phyloP scores from a whole-genome alignment of 2,329 filamentous ascomycete genomes.

The Lithohypha guttulata region DNA sequence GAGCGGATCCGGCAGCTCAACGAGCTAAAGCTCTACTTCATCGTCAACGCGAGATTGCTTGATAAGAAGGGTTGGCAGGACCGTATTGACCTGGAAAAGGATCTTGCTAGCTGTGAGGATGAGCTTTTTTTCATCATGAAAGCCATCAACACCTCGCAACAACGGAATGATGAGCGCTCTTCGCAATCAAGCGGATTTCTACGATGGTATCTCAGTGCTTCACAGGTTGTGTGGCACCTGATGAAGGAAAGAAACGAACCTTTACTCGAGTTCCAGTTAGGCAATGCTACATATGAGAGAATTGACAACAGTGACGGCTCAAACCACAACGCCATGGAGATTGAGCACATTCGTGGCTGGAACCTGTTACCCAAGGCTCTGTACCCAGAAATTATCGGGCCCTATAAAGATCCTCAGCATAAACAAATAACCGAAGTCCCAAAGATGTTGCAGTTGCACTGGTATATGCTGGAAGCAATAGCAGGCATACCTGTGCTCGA shows the following conservation, averaged over 20 bases:
- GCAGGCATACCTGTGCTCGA: conserved; percentile 96
- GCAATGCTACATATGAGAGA: conserved; percentile 83
- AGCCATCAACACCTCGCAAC: conserved; percentile 90
- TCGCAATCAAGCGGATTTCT: conserved; percentile 68
- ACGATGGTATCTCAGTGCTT: conserved; percentile 86
- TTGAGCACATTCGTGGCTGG: conserved; percentile 76
- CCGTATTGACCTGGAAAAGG: conserved; percentile 74
- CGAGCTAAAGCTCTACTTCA: conserved; percentile 93
- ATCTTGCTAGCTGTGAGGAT: conserved; percentile 81
- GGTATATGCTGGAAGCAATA: conserved; percentile 97
- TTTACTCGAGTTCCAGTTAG: conserved; percentile 83
- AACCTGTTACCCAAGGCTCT: conserved; percentile 84
- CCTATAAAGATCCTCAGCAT: conserved; percentile 54
- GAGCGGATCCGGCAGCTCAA: conserved; percentile 87
- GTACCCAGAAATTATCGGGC: conserved; percentile 91
- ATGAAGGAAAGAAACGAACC: conserved; percentile 79
- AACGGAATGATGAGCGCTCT: conserved; percentile 64
- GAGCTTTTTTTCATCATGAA: conserved; percentile 99
- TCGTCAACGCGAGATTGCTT: conserved; percentile 76
- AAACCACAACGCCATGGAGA: conserved; percentile 82
- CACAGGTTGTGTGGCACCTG: conserved; percentile 95
- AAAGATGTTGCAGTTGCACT: conserved; percentile 88
- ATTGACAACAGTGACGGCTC: conserved; percentile 96
- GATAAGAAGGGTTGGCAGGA: conserved; percentile 89
- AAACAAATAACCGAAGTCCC: conserved; percentile 1